These are phyloP conservation scores for Umbelopsis sp. DNA, from an alignment of 192 early-diverging fungal genomes.

Conservation along the genomic window DNA sequence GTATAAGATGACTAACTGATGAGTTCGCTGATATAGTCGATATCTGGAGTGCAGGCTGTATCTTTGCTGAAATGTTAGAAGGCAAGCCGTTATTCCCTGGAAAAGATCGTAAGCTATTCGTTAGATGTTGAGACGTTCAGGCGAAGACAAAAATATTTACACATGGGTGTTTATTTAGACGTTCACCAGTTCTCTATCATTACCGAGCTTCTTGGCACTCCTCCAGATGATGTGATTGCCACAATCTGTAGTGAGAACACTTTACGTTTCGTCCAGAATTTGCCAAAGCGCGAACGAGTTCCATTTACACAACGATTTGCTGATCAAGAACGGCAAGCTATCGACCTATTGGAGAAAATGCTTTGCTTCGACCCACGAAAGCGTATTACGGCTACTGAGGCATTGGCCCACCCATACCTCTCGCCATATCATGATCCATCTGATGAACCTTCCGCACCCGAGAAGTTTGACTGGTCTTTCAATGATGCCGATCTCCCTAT, in stretches of 20 bases:
- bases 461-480: constrained; percentile 94
- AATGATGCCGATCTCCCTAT: constrained; percentile 87
- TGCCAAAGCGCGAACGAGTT: constrained; percentile 78
- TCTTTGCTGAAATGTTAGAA: constrained; percentile 95
- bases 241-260: constrained; percentile 94
- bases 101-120: constrained; percentile 75
- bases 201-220: constrained; percentile 88
- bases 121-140: neutral
- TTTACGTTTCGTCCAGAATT: constrained; percentile 87
- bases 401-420: constrained; percentile 87
- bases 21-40: constrained; percentile 57
- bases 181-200: constrained; percentile 97
- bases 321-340: constrained; percentile 73
- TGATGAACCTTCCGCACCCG: constrained; percentile 82
- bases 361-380: constrained; percentile 91
- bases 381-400: constrained; percentile 86
- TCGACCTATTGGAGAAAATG: constrained; percentile 90
- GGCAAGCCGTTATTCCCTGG: constrained; percentile 94
- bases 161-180: constrained; percentile 47
- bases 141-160: no score
- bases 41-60: constrained; percentile 95
- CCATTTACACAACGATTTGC: constrained; percentile 83
- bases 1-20: neutral
- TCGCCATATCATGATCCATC: constrained; percentile 89
- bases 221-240: constrained; percentile 88